These are phyloP conservation scores for Ambispora gerdemannii DNA, from an alignment of 192 early-diverging fungal species.

Conservation along the genomic window DNA sequence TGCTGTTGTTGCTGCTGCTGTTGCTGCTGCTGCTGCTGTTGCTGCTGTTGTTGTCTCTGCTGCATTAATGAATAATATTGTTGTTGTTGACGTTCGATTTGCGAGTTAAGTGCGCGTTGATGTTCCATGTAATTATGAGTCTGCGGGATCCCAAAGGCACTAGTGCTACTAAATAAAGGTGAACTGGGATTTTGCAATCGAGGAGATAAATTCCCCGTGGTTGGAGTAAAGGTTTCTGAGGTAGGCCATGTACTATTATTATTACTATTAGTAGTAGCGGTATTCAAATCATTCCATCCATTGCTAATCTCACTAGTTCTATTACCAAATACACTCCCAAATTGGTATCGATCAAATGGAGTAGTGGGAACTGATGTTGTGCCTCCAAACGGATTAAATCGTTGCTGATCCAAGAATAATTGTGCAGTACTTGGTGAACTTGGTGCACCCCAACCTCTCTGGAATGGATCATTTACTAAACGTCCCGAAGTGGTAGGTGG, in stretches of 20 bases:
- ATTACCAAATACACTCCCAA: constrained; percentile 22
- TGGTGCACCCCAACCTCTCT: constrained; percentile 14
- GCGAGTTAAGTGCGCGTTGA: constrained; percentile 35
- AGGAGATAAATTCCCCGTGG: constrained; percentile 20
- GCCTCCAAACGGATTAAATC: constrained; percentile 32
- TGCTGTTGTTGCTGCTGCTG: constrained; percentile 30
- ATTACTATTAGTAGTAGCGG: too few relatives aligned
- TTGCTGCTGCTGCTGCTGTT: constrained; percentile 25
- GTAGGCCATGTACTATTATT: constrained; percentile 16
- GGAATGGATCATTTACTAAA: constrained; percentile 18
- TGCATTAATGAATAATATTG: constrained; percentile 38
- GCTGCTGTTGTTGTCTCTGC: constrained; percentile 31
- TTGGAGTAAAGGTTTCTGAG: constrained; percentile 6
- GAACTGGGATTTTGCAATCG: constrained; percentile 22
- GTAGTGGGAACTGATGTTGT: constrained; percentile 30
- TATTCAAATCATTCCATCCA: constrained; percentile 20
- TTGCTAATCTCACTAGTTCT: constrained; percentile 17
- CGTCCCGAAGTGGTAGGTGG: constrained; percentile 24
- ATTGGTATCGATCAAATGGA: constrained; percentile 32
- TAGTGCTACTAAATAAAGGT: constrained; percentile 19
- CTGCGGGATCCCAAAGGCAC: constrained; percentile 2
- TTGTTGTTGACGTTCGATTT: constrained; percentile 43
- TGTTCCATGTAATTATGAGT: constrained; percentile 24
- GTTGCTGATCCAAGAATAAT: constrained; percentile 29
- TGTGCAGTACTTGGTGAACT: constrained; percentile 30